Percentiles rank a stretch among this genome's conserved stretches.
These are phyloP conservation scores for Avicennia marina DNA, from an alignment of 257 asterid genomes.

Conservation along the genomic window DNA sequence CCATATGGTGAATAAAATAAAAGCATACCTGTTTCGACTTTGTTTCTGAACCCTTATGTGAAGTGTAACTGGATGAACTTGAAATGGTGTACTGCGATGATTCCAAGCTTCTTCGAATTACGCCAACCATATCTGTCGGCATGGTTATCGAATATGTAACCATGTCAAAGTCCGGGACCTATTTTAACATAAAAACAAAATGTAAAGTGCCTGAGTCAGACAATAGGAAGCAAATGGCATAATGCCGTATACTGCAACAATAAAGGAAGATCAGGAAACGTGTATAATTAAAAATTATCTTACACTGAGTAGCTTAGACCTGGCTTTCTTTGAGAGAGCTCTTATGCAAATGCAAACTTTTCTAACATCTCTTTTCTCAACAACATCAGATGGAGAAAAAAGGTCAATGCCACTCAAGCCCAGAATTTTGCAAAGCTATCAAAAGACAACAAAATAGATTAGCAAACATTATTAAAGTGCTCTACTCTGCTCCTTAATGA, in stretches of 20 bases:
- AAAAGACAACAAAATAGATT: conserved; percentile 6
- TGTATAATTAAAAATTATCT: conserved; percentile 12
- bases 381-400: conserved; percentile 92
- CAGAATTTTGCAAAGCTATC: conserved; percentile 71
- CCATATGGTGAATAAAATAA: neutral
- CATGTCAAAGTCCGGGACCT: conserved; percentile 82
- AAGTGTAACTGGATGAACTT: conserved; percentile 54
- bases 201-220: neutral
- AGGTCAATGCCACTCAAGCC: conserved; percentile 93
- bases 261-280: conserved; percentile 11
- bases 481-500: neutral
- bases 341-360: conserved; percentile 90
- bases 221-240: conserved; percentile 3
- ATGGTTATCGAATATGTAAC: conserved; percentile 61
- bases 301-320: conserved; percentile 74
- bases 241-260: neutral
- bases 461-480: neutral
- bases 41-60: conserved; percentile 31
- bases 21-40: conserved; percentile 45
- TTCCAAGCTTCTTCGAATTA: conserved; percentile 71
- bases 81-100: conserved; percentile 59
- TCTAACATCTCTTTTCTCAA: conserved; percentile 68
- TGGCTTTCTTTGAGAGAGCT: conserved; percentile 78
- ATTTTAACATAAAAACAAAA: conserved; percentile 9
- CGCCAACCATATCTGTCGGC: conserved; percentile 81